A percentile compares a stretch with the other conserved stretches of the same genome.
These are phyloP conservation scores for Taiozyma sp. DNA, from an alignment of 1,139 yeast genomes.

Conservation along the genomic window DNA sequence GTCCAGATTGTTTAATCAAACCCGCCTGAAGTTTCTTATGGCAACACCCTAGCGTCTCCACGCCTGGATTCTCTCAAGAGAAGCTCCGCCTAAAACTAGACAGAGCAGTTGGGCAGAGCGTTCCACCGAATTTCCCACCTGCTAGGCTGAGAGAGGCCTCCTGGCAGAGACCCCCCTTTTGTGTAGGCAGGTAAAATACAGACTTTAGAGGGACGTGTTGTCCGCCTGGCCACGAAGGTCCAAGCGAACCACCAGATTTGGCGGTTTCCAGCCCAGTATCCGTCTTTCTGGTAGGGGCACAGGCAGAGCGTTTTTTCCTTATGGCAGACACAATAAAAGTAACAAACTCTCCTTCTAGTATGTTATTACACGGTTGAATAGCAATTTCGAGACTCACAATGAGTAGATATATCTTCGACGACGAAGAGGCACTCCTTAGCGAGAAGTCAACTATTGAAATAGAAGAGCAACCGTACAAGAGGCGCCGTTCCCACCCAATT, in stretches of 20 bases:
- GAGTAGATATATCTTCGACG: neutral
- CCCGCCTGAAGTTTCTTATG: conserved; percentile 52
- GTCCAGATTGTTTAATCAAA: neutral
- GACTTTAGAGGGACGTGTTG: conserved; percentile 27
- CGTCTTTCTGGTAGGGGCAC: neutral
- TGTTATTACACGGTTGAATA: no score
- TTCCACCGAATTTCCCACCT: conserved; percentile 89
- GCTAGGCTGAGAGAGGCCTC: conserved; percentile 22
- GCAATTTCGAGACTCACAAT: neutral
- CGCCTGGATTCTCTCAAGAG: conserved; percentile 70
- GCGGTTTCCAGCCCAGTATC: neutral
- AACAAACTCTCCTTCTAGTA: no score
- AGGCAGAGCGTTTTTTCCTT: neutral
- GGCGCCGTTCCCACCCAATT: neutral
- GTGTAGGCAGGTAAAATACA: conserved; percentile 66
- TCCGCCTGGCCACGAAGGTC: conserved; percentile 21
- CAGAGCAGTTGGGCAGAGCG: conserved; percentile 44
- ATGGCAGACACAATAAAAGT: no score
- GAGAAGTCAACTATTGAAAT: neutral
- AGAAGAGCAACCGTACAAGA: neutral
- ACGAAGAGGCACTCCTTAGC: neutral
- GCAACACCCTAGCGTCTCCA: conserved; percentile 71
- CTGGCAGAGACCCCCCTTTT: conserved; percentile 26
- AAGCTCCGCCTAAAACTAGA: conserved; percentile 14
- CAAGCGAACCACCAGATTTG: neutral